Evolutionary conservation across 2,329 filamentous ascomycete genomes (phyloP).

Genomic region (Botrytis galanthina): DNA sequence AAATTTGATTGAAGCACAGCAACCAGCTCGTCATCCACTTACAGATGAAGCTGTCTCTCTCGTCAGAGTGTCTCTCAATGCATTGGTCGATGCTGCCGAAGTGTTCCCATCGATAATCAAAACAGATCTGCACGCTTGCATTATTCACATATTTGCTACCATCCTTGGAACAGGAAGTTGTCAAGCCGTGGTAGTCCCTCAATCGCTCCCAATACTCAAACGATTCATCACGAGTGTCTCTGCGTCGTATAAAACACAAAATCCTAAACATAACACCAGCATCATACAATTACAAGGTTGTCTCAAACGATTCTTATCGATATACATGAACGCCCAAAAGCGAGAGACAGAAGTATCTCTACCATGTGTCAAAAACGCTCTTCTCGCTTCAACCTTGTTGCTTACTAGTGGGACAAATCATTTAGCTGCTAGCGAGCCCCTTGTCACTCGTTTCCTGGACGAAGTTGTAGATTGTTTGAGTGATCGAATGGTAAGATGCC

Average conservation of each 20-base stretch:
- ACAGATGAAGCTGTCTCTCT: conserved; percentile 84
- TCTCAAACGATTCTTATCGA: conserved; percentile 76
- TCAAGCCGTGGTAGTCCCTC: conserved; percentile 84
- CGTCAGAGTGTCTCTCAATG: conserved; percentile 75
- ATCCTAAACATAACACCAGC: conserved; percentile 40
- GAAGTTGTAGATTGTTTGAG: conserved; percentile 83
- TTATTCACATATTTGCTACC: conserved; percentile 93
- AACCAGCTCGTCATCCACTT: conserved; percentile 69
- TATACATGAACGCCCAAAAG: conserved; percentile 73
- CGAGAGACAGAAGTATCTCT: conserved; percentile 73
- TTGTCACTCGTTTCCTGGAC: conserved; percentile 71
- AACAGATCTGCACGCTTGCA: conserved; percentile 92
- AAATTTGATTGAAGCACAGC: conserved; percentile 64
- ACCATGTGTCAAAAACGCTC: conserved; percentile 86
- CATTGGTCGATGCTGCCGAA: conserved; percentile 89
- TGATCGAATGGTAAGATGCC: conserved; percentile 61
- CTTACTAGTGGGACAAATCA: conserved; percentile 76
- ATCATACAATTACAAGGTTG: conserved; percentile 71
- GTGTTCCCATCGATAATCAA: conserved; percentile 97
- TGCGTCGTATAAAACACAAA: conserved; percentile 42
- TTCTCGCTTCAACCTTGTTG: conserved; percentile 84
- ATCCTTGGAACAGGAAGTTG: conserved; percentile 85
- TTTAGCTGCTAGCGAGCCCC: conserved; percentile 70
- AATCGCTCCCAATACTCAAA: conserved; percentile 86
- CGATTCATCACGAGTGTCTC: conserved; percentile 81